A percentile compares a stretch with the other conserved stretches of the same genome.
phyloP scores from a whole-genome alignment of 208 protist genomes.

The Trichomonas tenax region DNA sequence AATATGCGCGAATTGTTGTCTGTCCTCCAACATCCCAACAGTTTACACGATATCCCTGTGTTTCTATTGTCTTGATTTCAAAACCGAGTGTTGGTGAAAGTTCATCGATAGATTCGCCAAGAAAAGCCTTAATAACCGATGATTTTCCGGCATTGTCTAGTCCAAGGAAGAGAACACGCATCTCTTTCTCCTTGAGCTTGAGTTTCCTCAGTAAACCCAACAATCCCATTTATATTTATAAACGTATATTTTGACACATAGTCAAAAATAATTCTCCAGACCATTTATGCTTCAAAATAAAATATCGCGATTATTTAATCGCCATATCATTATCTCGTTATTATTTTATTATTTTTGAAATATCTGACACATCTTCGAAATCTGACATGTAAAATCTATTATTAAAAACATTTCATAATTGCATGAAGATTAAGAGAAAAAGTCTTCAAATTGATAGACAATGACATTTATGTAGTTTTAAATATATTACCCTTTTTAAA shows the following conservation, averaged over 20 bases:
- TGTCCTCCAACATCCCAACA: slow-evolving; percentile 99
- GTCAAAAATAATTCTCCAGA: too few species aligned
- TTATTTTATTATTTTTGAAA: too few species aligned
- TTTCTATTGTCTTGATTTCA: slow-evolving; percentile 90
- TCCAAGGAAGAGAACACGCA: slow-evolving; percentile 90
- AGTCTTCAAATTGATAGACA: too few species aligned
- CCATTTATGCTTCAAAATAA: too few species aligned
- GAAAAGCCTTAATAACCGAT: slow-evolving; percentile 95
- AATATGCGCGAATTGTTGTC: slow-evolving; percentile 87
- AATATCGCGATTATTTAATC: too few species aligned
- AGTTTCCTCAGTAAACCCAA: slow-evolving; percentile 89
- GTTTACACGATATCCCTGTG: slow-evolving; percentile 83
- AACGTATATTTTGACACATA: not conserved
- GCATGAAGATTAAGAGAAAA: too few species aligned
- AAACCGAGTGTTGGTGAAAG: slow-evolving; percentile 95
- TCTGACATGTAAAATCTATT: too few species aligned
- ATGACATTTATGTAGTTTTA: too few species aligned
- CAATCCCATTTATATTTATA: slow-evolving; percentile 69
- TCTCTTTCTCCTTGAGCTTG: slow-evolving; percentile 92
- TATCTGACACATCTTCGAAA: too few species aligned
- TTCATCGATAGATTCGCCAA: slow-evolving; percentile 81
- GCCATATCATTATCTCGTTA: too few species aligned
- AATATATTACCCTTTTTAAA: too few species aligned
- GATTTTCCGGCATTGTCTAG: slow-evolving; percentile 96
- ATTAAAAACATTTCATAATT: too few species aligned